phyloP scores from a whole-genome alignment of 305 asterid genomes.

The Fraxinus dipetala region DNA sequence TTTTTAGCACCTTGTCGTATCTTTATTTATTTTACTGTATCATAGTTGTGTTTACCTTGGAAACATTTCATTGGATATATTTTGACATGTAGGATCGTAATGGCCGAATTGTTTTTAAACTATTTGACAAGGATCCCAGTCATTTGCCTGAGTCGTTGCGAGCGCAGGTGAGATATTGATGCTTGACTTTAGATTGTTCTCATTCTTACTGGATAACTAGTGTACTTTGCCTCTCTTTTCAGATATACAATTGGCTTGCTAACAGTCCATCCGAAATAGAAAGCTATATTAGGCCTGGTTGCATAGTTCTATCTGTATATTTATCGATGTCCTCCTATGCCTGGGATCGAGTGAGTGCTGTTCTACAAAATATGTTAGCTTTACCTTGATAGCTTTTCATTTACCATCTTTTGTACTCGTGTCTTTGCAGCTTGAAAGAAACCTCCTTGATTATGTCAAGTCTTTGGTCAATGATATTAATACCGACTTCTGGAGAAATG shows the following conservation, averaged over 20 bases:
- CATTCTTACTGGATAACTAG: constrained; percentile 9
- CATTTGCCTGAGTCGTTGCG: constrained; percentile 72
- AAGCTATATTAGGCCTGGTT: constrained; percentile 88
- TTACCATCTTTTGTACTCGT: constrained; percentile 15
- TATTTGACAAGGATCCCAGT: constrained; percentile 90
- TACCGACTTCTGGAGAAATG: constrained; percentile 68
- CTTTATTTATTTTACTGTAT: neutral
- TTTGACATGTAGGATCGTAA: constrained; percentile 59
- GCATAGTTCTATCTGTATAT: constrained; percentile 67
- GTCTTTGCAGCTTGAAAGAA: constrained; percentile 63
- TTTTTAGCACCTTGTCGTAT: neutral
- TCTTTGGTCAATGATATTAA: constrained; percentile 47
- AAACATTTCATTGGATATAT: neutral
- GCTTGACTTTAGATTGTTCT: constrained; percentile 8
- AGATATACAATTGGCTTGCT: constrained; percentile 79
- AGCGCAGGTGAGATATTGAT: constrained; percentile 48
- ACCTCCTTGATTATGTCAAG: constrained; percentile 49
- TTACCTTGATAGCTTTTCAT: constrained; percentile 14
- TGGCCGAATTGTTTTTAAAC: constrained; percentile 71
- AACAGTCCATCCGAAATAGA: constrained; percentile 86
- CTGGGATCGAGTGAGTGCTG: constrained; percentile 74
- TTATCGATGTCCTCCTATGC: constrained; percentile 61
- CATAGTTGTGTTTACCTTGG: neutral
- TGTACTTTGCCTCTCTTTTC: constrained; percentile 19
- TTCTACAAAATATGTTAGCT: constrained; percentile 13